Evolutionary conservation across 2,329 filamentous ascomycete genomes (phyloP).

Genomic region (Ascosphaera pollenicola): DNA sequence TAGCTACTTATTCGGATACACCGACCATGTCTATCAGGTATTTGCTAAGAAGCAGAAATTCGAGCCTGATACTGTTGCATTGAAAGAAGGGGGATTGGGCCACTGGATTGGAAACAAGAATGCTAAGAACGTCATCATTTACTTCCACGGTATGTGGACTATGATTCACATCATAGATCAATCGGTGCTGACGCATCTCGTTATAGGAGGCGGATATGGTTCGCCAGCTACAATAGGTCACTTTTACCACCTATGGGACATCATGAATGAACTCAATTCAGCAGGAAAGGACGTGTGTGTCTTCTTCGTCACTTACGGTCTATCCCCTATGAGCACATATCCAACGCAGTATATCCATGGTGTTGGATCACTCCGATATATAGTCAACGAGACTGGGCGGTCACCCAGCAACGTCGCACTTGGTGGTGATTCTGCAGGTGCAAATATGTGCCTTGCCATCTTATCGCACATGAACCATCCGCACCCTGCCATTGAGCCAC

Average conservation of each 20-base stretch:
- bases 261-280: conserved; percentile 18
- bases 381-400: conserved; percentile 12
- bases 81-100: conserved; percentile 14
- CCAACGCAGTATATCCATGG: conserved; percentile 19
- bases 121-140: conserved; percentile 18
- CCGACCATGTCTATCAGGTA: conserved; percentile 10
- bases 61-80: conserved; percentile 10
- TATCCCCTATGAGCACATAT: conserved; percentile 21
- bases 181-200: background rate
- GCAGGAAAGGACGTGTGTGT: conserved; percentile 23
- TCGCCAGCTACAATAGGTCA: conserved; percentile 20
- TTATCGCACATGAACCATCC: conserved; percentile 26
- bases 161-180: background rate
- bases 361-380: conserved; percentile 17
- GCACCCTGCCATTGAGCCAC: conserved; percentile 25
- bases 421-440: conserved; percentile 20
- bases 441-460: conserved; percentile 15
- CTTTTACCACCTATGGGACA: conserved; percentile 22
- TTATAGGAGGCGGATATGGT: conserved; percentile 30
- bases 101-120: conserved; percentile 18
- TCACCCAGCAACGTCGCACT: conserved; percentile 14
- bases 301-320: conserved; percentile 31
- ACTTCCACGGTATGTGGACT: conserved; percentile 13
- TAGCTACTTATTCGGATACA: background rate
- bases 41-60: conserved; percentile 9